Conservation (phyloP, 331 rosid genomes). For the Malus hybrid region DNA sequence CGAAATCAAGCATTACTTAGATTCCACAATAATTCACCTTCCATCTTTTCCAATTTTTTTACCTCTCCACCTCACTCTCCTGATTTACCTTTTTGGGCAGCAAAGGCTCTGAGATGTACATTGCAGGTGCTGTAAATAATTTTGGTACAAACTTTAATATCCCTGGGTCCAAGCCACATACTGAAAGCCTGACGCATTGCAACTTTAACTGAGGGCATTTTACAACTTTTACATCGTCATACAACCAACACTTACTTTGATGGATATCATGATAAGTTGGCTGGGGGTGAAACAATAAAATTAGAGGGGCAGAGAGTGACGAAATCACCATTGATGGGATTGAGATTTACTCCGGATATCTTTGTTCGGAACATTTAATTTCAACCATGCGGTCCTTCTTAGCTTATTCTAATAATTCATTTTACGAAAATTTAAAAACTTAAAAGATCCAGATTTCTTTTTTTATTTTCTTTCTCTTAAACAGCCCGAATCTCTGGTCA, state of each 20-base stretch:
- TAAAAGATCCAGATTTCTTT: too few species aligned
- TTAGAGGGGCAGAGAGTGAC: conserved; percentile 2
- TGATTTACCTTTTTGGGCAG: not conserved
- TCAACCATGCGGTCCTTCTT: too few species aligned
- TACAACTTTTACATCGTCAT: conserved; percentile 12
- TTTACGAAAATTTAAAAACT: too few species aligned
- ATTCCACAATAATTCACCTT: not conserved
- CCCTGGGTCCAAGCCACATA: not conserved
- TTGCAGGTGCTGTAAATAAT: not conserved
- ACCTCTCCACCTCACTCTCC: not conserved
- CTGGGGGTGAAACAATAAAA: conserved; percentile 14
- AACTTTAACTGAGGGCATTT: not conserved
- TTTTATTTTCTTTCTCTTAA: too few species aligned
- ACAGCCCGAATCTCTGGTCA: too few species aligned
- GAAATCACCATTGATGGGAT: conserved; percentile 2
- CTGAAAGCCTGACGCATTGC: not conserved
- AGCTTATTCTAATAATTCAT: too few species aligned
- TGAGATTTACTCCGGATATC: too few species aligned
- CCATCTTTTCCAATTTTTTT: too few species aligned
- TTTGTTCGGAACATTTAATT: too few species aligned
- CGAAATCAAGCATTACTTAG: not conserved
- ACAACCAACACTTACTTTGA: conserved; percentile 20
- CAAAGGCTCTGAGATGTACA: not conserved
- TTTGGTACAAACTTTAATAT: not conserved
- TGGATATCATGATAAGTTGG: conserved; percentile 10